Percentiles rank a stretch among this genome's conserved stretches.
These are phyloP conservation scores for Pythium periplocum DNA, from an alignment of 352 stramenopile species.

Conservation along the genomic window DNA sequence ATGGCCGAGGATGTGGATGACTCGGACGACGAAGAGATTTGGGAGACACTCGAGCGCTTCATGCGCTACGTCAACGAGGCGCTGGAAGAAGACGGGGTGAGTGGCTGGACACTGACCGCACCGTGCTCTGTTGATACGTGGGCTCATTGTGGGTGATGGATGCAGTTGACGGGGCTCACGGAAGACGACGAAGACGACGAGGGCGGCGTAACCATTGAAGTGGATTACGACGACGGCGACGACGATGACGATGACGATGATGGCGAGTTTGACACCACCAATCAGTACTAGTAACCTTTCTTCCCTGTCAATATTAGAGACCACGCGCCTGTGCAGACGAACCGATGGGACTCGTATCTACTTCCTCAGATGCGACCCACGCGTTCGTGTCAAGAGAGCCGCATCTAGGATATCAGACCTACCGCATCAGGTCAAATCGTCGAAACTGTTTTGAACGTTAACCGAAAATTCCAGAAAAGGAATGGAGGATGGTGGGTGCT, in stretches of 20 bases:
- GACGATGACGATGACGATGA: constrained; percentile 34
- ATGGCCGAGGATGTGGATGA: constrained; percentile 39
- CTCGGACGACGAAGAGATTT: constrained; percentile 23
- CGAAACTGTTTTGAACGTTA: too few species aligned
- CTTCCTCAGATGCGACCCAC: too few species aligned
- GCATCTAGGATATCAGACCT: too few species aligned
- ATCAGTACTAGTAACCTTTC: too few species aligned
- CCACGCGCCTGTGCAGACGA: too few species aligned
- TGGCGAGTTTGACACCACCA: constrained; percentile 16
- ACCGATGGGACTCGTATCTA: too few species aligned
- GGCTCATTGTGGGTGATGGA: background rate
- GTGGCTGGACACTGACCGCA: constrained; percentile 5
- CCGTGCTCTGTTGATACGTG: constrained; percentile 1
- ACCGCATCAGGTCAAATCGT: too few species aligned
- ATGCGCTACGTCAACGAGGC: constrained; percentile 58
- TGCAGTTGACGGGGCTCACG: constrained; percentile 11
- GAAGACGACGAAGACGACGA: constrained; percentile 32
- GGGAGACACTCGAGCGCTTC: constrained; percentile 42
- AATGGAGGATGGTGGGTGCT: too few species aligned
- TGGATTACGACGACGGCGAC: constrained; percentile 20
- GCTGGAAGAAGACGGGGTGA: constrained; percentile 42
- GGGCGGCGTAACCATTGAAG: constrained; percentile 15
- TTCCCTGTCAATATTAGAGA: too few species aligned
- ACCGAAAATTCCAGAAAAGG: too few species aligned
- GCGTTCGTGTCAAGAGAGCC: too few species aligned